These are phyloP conservation scores for Mercurialis annua DNA, from an alignment of 345 rosid genomes.

Conservation along the genomic window DNA sequence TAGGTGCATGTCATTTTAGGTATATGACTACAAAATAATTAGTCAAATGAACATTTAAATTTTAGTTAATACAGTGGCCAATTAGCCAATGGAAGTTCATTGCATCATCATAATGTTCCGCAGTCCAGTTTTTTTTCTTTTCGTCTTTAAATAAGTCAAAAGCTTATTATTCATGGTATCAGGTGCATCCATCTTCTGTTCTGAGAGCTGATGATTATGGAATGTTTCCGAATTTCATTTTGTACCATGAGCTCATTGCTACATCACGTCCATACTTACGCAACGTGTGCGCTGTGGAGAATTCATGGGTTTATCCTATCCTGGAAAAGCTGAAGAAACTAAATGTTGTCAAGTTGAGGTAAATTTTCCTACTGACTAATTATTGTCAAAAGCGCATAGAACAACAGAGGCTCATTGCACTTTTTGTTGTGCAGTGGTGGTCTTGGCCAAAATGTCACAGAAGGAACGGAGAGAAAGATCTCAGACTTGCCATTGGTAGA, in stretches of 20 bases:
- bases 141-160: neutral
- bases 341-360: conserved; percentile 69
- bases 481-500: conserved; percentile 30
- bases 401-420: neutral
- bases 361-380: too few species aligned
- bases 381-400: neutral
- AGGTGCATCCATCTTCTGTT: conserved; percentile 90
- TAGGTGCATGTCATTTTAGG: neutral
- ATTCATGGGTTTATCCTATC: conserved; percentile 66
- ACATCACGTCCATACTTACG: conserved; percentile 85
- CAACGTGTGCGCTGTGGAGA: conserved; percentile 64
- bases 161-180: conserved; percentile 14
- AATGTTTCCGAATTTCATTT: conserved; percentile 64
- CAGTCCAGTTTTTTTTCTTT: neutral
- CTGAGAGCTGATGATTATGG: conserved; percentile 67
- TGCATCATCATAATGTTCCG: neutral
- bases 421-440: conserved; percentile 52
- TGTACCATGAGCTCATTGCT: conserved; percentile 79
- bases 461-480: conserved; percentile 34
- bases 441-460: conserved; percentile 22
- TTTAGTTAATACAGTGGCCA: neutral
- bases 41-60: neutral
- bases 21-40: neutral
- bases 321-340: conserved; percentile 68
- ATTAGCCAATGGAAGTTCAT: neutral